phyloP scores from a whole-genome alignment of 495 filamentous ascomycete species.

The Lasiosphaeriaceae sp. region DNA sequence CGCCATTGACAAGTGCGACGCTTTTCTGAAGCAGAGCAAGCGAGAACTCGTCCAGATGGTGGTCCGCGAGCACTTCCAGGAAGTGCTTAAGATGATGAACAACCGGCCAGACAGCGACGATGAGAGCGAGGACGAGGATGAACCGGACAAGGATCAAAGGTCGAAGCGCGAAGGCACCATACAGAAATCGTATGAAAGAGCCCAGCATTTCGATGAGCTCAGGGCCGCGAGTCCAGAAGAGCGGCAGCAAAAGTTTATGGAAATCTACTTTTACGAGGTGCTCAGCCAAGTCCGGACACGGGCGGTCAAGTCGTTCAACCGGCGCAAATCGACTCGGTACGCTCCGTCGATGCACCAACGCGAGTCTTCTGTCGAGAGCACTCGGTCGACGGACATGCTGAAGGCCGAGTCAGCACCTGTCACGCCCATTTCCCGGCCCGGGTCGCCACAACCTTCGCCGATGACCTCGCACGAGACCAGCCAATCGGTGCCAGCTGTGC shows the following conservation, averaged over 20 bases:
- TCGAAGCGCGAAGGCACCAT: not conserved
- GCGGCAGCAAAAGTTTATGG: conserved; percentile 38
- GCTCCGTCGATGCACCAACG: conserved; percentile 15
- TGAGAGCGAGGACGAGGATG: conserved; percentile 8
- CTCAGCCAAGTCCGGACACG: conserved; percentile 27
- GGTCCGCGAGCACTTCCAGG: conserved; percentile 36
- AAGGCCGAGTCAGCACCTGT: conserved; percentile 1
- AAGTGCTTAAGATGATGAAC: conserved; percentile 33
- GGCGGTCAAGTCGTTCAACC: conserved; percentile 19
- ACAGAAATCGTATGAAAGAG: not conserved
- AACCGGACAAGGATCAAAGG: conserved; percentile 6
- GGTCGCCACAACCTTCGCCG: not conserved
- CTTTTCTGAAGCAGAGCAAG: conserved; percentile 18
- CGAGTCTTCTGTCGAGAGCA: conserved; percentile 11
- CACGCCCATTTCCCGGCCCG: not conserved
- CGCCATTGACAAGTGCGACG: conserved; percentile 29
- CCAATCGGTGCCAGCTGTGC: conserved; percentile 13
- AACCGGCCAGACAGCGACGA: conserved; percentile 14
- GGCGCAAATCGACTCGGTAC: conserved; percentile 18
- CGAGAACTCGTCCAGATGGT: conserved; percentile 30
- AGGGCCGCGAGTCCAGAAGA: conserved; percentile 34
- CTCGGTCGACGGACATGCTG: not conserved
- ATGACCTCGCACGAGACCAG: conserved; percentile 3
- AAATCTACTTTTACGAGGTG: conserved; percentile 38
- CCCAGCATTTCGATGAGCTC: conserved; percentile 29